Evolutionary conservation across 176 grass and related monocot species (phyloP), one percentile per base, ranked within the genome.

Genomic region (Metroxylon sagu): DNA sequence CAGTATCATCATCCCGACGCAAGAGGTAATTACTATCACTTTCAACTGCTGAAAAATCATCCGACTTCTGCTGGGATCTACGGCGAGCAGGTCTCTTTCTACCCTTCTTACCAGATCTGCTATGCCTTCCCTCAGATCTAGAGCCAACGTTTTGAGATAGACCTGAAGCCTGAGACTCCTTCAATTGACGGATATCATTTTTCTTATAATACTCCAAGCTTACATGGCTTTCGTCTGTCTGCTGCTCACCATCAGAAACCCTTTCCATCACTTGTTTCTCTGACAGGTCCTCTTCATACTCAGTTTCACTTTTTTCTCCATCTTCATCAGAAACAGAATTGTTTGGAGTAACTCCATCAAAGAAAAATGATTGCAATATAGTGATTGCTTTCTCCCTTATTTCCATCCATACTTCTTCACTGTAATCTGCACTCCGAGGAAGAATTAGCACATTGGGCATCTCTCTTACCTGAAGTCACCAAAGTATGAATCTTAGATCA

Each of bases 361-460:
- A 85, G 69, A 91, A 88, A 75, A 91, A 97, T 10, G 93, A 88
- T 52, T 97, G 93, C 39, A 88, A 53, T 82, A 97, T 88, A 12
- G 72, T 91, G 50, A 91, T 83, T 78, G 84, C 70, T 71, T 97
- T 97, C 64, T 97, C 93, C 76, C 81, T 85, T 76, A 97, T 91
- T 77, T 97, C 87, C 83, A 97, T 78, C 93, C 93, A 97, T 14
- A 92, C 93, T 85, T 97, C 93, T 80, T 91, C 93, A 27, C 93
- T 97, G 30, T 91, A 97, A 76, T 97, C 93, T 16, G 93, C 87
- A 78, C 93, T 88, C 60, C 78, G 68, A 43, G 93, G 93, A 57
- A 91, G 93, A 72, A 97, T 97, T 74, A 97, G 63, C 76, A 97
- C 93, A 80, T 91, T 97, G 27, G 93, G 93, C 87, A 97, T 97